Percentiles rank a stretch among this genome's conserved stretches.
phyloP scores from a whole-genome alignment of 140 eudicot species.

The Bidens hawaiensis region DNA sequence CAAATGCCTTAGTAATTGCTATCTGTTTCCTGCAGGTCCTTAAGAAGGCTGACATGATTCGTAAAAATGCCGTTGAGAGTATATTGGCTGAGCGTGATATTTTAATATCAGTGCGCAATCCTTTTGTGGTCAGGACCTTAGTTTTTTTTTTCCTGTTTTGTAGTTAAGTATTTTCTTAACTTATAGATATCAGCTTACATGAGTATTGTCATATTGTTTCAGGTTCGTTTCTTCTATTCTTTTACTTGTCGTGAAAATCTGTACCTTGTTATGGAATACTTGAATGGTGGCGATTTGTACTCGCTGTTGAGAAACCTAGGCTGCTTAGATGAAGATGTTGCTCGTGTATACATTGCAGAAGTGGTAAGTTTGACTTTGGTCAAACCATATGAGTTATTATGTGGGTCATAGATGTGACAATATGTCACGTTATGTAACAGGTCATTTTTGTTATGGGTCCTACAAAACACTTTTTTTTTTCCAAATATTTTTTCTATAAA shows the following conservation, averaged over 20 bases:
- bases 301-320: slow-evolving; percentile 94
- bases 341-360: slow-evolving; percentile 98
- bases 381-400: neutral
- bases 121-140: slow-evolving; percentile 86
- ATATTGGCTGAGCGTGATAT: slow-evolving; percentile 96
- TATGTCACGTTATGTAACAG: neutral
- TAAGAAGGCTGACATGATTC: slow-evolving; percentile 95
- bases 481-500: too few relatives aligned
- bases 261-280: slow-evolving; percentile 96
- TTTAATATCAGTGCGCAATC: slow-evolving; percentile 92
- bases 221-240: slow-evolving; percentile 98
- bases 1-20: neutral
- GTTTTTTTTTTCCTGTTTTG: neutral
- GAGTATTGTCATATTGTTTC: slow-evolving; percentile 21
- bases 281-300: slow-evolving; percentile 95
- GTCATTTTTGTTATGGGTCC: neutral
- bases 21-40: slow-evolving; percentile 54
- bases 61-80: slow-evolving; percentile 98
- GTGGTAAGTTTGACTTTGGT: slow-evolving; percentile 56
- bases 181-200: slow-evolving; percentile 17
- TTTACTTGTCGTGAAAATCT: slow-evolving; percentile 97
- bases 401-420: neutral
- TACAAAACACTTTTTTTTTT: neutral
- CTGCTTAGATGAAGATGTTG: slow-evolving; percentile 97
- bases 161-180: slow-evolving; percentile 17